A percentile compares a stretch with the other conserved stretches of the same genome.
Evolutionary conservation across 768 basidiomycete species (phyloP).

Genomic region (Leccinum imitatum): DNA sequence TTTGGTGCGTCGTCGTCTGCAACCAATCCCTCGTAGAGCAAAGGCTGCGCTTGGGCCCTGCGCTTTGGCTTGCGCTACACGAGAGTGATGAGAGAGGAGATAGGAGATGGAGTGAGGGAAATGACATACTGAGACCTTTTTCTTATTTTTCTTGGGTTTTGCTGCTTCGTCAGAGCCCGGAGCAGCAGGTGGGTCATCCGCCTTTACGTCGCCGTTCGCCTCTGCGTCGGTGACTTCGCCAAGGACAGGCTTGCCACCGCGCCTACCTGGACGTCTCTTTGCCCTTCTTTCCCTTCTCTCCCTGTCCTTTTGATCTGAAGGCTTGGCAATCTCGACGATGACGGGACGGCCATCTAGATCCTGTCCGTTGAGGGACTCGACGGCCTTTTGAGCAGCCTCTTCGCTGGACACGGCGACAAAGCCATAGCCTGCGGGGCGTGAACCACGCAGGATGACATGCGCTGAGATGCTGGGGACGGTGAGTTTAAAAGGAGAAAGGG

Average conservation of each 20-base stretch:
- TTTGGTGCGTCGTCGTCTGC: constrained; percentile 29
- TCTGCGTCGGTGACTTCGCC: constrained; percentile 91
- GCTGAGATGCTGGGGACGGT: constrained; percentile 61
- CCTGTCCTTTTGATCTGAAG: constrained; percentile 78
- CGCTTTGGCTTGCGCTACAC: constrained; percentile 56
- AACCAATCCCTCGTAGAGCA: neutral
- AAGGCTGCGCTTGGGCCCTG: constrained; percentile 6
- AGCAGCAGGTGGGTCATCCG: constrained; percentile 51
- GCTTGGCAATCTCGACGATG: constrained; percentile 92
- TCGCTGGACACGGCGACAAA: constrained; percentile 81
- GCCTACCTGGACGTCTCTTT: constrained; percentile 82
- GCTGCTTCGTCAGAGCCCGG: constrained; percentile 54
- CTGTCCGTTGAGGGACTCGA: constrained; percentile 80
- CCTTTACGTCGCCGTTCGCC: constrained; percentile 72
- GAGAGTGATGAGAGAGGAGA: constrained; percentile 12
- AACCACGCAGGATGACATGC: constrained; percentile 83
- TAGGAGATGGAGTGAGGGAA: neutral
- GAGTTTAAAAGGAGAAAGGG: constrained; percentile 3
- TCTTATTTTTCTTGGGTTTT: constrained; percentile 80
- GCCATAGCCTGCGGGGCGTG: constrained; percentile 87
- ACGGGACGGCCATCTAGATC: constrained; percentile 88
- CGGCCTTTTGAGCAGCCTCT: constrained; percentile 85
- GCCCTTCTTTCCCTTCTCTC: constrained; percentile 76
- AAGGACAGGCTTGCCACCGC: constrained; percentile 82
- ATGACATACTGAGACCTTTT: constrained; percentile 54